Evolutionary conservation across 257 asterid species (phyloP).

Genomic region (Plantago major): DNA sequence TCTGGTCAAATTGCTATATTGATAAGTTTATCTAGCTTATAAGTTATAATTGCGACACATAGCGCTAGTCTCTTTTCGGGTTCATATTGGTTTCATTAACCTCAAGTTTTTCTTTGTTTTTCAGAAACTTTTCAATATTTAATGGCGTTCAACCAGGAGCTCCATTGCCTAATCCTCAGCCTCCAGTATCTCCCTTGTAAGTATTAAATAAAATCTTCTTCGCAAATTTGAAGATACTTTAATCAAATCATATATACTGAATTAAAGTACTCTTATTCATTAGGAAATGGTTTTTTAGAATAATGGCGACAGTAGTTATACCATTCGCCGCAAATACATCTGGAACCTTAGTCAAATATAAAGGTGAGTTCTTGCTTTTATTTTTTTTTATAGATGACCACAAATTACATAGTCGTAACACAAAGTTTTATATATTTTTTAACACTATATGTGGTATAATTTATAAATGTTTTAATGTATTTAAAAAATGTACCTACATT

Average conservation of each 20-base stretch:
- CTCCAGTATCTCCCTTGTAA: constrained; percentile 34
- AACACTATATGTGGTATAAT: too few species aligned
- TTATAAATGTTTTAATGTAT: background rate
- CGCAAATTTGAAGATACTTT: background rate
- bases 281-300: constrained; percentile 45
- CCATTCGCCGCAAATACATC: constrained; percentile 38
- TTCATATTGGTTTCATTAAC: background rate
- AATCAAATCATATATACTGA: background rate
- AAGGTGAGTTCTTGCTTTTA: constrained; percentile 20
- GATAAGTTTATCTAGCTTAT: too few species aligned
- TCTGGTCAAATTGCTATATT: too few species aligned
- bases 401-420: too few species aligned
- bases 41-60: too few species aligned
- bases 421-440: too few species aligned
- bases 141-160: constrained; percentile 27
- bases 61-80: background rate
- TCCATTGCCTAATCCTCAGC: constrained; percentile 41
- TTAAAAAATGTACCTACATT: background rate
- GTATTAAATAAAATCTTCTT: constrained; percentile 1
- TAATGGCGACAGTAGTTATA: constrained; percentile 21
- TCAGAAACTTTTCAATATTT: constrained; percentile 27
- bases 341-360: constrained; percentile 30
- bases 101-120: background rate
- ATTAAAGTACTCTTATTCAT: background rate
- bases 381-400: too few species aligned